phyloP scores from a whole-genome alignment of 192 early-diverging fungal genomes.

The Gryganskiella cystojenkinii region DNA sequence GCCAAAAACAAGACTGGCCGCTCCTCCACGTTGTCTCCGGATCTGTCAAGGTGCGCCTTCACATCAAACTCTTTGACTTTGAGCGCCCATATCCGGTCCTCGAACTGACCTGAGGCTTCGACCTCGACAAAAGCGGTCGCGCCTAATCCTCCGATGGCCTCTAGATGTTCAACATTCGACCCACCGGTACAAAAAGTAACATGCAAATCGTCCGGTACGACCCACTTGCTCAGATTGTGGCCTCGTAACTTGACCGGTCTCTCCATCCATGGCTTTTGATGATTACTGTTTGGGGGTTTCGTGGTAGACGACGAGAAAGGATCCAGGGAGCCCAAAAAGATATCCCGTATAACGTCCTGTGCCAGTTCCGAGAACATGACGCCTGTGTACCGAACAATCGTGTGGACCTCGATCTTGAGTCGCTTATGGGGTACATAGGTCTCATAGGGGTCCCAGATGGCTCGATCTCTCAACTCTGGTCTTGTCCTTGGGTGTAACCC shows the following conservation, averaged over 20 bases:
- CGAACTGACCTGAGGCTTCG: slow-evolving; percentile 19
- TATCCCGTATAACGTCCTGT: slow-evolving; percentile 17
- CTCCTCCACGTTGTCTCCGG: not conserved
- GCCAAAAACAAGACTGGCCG: slow-evolving; percentile 15
- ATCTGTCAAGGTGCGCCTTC: not conserved
- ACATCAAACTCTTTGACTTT: slow-evolving; percentile 31
- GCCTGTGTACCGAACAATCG: slow-evolving; percentile 35
- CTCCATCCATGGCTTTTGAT: slow-evolving; percentile 1
- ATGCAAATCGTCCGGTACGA: slow-evolving; percentile 42
- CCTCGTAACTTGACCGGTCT: slow-evolving; percentile 6
- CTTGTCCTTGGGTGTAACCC: slow-evolving; percentile 26
- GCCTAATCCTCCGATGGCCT: slow-evolving; percentile 27
- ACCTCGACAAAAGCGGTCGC: slow-evolving; percentile 36
- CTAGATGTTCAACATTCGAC: slow-evolving; percentile 10
- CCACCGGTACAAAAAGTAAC: slow-evolving; percentile 31
- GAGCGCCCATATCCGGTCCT: slow-evolving; percentile 35
- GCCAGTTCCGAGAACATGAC: slow-evolving; percentile 33
- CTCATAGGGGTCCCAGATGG: slow-evolving; percentile 48
- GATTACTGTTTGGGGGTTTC: no score
- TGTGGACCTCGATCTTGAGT: slow-evolving; percentile 21
- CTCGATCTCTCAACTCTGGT: slow-evolving; percentile 19
- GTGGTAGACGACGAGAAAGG: no score
- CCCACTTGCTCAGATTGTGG: slow-evolving; percentile 33
- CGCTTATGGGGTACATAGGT: slow-evolving; percentile 31
- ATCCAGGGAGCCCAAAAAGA: not conserved